phyloP scores from a whole-genome alignment of 495 filamentous ascomycete species.

The Achaetomiella virescens region DNA sequence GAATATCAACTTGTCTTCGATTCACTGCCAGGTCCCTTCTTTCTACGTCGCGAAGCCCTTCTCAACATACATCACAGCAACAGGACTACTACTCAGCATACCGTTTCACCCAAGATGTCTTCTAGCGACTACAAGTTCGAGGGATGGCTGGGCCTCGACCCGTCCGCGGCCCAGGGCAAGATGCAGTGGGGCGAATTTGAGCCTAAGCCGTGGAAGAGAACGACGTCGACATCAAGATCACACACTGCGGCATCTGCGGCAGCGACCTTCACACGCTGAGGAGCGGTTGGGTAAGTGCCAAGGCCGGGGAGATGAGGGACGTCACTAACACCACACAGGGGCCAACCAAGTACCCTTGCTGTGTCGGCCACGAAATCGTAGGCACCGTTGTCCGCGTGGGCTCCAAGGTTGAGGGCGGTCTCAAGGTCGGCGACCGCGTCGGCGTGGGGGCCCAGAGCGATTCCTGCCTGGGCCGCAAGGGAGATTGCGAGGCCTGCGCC shows the following conservation, averaged over 20 bases:
- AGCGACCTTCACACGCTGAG: slow-evolving; percentile 70
- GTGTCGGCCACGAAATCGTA: slow-evolving; percentile 82
- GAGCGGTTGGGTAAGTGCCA: slow-evolving; percentile 61
- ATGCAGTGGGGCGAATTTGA: slow-evolving; percentile 66
- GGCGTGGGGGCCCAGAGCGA: slow-evolving; percentile 76
- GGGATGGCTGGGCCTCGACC: slow-evolving; percentile 72
- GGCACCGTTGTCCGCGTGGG: slow-evolving; percentile 70
- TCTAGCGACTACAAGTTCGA: slow-evolving; percentile 50
- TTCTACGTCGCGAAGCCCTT: no score
- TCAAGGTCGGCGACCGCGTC: slow-evolving; percentile 76
- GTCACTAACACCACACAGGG: slow-evolving; percentile 30
- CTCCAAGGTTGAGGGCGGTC: slow-evolving; percentile 41
- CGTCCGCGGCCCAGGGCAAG: slow-evolving; percentile 55
- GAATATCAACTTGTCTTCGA: no score
- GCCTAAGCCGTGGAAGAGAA: slow-evolving; percentile 72
- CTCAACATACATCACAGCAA: no score
- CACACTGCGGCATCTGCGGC: slow-evolving; percentile 83
- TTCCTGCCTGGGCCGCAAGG: slow-evolving; percentile 51
- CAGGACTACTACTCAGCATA: no score
- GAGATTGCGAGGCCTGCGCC: slow-evolving; percentile 66
- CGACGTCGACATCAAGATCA: slow-evolving; percentile 71
- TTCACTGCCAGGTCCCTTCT: no score
- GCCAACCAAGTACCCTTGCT: slow-evolving; percentile 61
- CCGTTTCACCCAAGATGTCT: slow-evolving; percentile 14
- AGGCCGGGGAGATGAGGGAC: no score